Percentiles rank a stretch among this genome's conserved stretches.
These are phyloP conservation scores for Cephaloascus albidus DNA, from an alignment of 805 yeast genomes.

Conservation along the genomic window DNA sequence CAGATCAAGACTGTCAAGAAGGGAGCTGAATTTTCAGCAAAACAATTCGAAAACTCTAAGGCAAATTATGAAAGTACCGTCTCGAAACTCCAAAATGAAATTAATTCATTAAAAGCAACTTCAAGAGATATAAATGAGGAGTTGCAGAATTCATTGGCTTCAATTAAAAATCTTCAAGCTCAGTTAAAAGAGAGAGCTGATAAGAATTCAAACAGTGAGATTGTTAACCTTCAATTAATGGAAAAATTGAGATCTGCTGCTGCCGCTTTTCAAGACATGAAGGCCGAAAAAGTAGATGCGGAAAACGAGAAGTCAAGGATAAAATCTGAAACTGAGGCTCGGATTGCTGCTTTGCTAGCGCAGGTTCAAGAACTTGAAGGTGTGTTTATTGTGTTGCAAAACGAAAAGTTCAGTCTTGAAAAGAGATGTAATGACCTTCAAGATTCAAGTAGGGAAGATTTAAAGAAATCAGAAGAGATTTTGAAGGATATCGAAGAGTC, in stretches of 20 bases:
- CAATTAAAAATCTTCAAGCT: slow-evolving; percentile 11
- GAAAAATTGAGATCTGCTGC: slow-evolving; percentile 32
- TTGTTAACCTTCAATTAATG: slow-evolving; percentile 24
- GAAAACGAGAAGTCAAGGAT: background rate
- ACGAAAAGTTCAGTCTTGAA: too few species aligned
- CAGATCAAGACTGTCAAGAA: slow-evolving; percentile 32
- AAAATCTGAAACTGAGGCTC: background rate
- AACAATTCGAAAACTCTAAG: slow-evolving; percentile 23
- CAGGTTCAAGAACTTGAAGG: too few species aligned
- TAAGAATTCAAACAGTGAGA: slow-evolving; percentile 18
- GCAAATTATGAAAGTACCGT: slow-evolving; percentile 12
- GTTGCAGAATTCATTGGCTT: slow-evolving; percentile 12
- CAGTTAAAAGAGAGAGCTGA: slow-evolving; percentile 11
- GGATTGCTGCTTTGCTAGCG: too few species aligned
- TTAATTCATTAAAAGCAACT: slow-evolving; percentile 13
- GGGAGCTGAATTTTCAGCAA: slow-evolving; percentile 18
- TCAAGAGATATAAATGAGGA: slow-evolving; percentile 12
- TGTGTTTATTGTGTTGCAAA: too few species aligned
- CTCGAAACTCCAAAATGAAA: slow-evolving; percentile 11
- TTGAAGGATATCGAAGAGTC: too few species aligned
- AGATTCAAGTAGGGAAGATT: too few species aligned
- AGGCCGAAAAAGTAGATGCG: slow-evolving; percentile 9
- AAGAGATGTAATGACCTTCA: too few species aligned
- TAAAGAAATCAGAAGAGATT: too few species aligned
- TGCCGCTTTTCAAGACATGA: slow-evolving; percentile 20